Percentiles rank a stretch among this genome's conserved stretches.
Conservation (phyloP, 1,284 basidiomycete species). For the Fomitopsis palustris region DNA sequence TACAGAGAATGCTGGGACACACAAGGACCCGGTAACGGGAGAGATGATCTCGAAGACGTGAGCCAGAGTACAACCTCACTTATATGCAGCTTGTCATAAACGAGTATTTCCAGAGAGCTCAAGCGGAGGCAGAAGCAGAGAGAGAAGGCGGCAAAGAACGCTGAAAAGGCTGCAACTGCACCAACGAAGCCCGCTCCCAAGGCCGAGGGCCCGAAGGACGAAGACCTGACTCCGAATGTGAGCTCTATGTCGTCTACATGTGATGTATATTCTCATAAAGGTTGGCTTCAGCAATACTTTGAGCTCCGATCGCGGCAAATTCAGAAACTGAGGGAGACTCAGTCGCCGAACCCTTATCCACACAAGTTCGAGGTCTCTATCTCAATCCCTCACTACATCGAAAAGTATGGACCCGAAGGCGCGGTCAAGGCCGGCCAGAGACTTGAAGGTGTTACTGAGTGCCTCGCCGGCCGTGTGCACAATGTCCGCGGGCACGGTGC, state of each 20-base stretch:
- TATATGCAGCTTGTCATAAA: slow-evolving; percentile 18
- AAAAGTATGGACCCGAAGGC: slow-evolving; percentile 72
- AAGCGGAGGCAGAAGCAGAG: slow-evolving; percentile 89
- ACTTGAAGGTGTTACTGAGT: slow-evolving; percentile 48
- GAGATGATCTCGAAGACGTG: slow-evolving; percentile 97
- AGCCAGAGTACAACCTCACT: slow-evolving; percentile 18
- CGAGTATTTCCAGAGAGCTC: slow-evolving; percentile 72
- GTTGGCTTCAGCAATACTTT: slow-evolving; percentile 81
- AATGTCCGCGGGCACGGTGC: slow-evolving; percentile 82
- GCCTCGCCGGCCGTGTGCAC: slow-evolving; percentile 88
- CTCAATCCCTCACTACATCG: slow-evolving; percentile 79
- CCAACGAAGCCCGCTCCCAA: slow-evolving; percentile 36
- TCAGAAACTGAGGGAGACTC: slow-evolving; percentile 80
- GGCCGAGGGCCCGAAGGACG: slow-evolving; percentile 50
- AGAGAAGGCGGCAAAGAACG: slow-evolving; percentile 83
- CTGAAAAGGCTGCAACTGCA: slow-evolving; percentile 64
- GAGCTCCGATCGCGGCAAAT: slow-evolving; percentile 91
- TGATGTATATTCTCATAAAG: not conserved
- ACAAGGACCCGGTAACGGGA: slow-evolving; percentile 87
- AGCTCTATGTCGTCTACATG: slow-evolving; percentile 21
- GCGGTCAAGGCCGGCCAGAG: slow-evolving; percentile 63
- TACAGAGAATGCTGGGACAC: slow-evolving; percentile 48
- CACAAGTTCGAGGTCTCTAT: slow-evolving; percentile 96
- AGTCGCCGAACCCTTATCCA: slow-evolving; percentile 92
- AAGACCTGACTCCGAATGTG: slow-evolving; percentile 82